A percentile compares a stretch with the other conserved stretches of the same genome.
These are phyloP conservation scores for Acorus calamus DNA, from an alignment of 106 monocot genomes.

Conservation along the genomic window DNA sequence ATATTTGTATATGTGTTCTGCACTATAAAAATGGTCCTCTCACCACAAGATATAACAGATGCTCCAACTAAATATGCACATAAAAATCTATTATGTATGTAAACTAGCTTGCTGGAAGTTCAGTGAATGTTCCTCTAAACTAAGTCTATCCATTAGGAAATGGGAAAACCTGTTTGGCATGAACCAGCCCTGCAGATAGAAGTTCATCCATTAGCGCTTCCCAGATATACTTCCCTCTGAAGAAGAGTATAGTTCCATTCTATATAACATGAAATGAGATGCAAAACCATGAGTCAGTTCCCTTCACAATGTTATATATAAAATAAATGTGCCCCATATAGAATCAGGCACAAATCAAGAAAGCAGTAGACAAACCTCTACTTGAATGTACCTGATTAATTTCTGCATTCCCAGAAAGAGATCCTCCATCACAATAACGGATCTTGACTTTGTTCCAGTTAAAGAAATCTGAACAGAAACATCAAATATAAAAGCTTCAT, in stretches of 20 bases:
- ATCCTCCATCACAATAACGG: constrained; percentile 93
- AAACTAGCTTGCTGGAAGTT: no score
- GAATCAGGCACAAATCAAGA: neutral
- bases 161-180: constrained; percentile 61
- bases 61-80: no score
- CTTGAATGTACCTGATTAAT: constrained; percentile 30
- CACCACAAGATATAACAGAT: no score
- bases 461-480: constrained; percentile 60
- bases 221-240: constrained; percentile 85
- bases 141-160: no score
- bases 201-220: constrained; percentile 76
- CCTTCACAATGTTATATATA: neutral
- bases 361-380: neutral
- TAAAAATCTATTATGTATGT: no score
- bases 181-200: constrained; percentile 43
- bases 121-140: no score
- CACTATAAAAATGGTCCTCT: no score
- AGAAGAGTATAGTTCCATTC: constrained; percentile 55
- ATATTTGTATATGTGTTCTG: no score
- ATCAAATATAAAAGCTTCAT: neutral
- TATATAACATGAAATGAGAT: constrained; percentile 9
- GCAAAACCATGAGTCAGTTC: neutral
- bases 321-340: neutral
- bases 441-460: constrained; percentile 97
- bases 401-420: constrained; percentile 57